Evolutionary conservation across 768 basidiomycete genomes (phyloP).

Genomic region (Termitomyces sp.): DNA sequence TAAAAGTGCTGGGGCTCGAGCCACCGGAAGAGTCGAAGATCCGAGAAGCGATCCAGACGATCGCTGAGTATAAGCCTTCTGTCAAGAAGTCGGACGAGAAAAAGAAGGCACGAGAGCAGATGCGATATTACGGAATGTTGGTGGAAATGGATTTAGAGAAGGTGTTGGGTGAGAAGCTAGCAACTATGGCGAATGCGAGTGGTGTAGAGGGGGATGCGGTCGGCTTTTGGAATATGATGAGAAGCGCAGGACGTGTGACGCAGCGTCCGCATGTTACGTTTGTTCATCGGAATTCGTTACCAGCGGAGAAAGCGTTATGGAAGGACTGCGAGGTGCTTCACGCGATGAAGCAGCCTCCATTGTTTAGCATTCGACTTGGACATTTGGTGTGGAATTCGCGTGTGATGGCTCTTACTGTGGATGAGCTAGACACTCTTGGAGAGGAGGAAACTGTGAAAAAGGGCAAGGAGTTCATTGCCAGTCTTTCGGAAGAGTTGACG

Average conservation of each 20-base stretch:
- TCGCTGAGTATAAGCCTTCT: slow-evolving; percentile 36
- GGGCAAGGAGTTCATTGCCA: slow-evolving; percentile 39
- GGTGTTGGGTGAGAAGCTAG: slow-evolving; percentile 43
- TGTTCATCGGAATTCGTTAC: slow-evolving; percentile 59
- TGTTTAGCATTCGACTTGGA: slow-evolving; percentile 60
- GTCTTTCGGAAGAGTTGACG: slow-evolving; percentile 44
- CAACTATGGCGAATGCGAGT: slow-evolving; percentile 16
- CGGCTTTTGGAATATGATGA: slow-evolving; percentile 51
- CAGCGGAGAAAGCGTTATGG: slow-evolving; percentile 35
- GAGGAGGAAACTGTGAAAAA: slow-evolving; percentile 27
- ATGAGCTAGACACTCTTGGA: slow-evolving; percentile 41
- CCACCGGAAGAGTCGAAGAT: slow-evolving; percentile 56
- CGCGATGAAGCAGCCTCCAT: slow-evolving; percentile 35
- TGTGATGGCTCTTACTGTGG: slow-evolving; percentile 79
- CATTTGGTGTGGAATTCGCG: slow-evolving; percentile 71
- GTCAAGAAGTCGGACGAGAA: slow-evolving; percentile 27
- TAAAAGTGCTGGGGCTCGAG: slow-evolving; percentile 49
- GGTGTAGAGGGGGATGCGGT: slow-evolving; percentile 25
- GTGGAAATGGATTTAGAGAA: slow-evolving; percentile 65
- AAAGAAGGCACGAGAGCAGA: slow-evolving; percentile 30
- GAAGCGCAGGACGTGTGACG: slow-evolving; percentile 43
- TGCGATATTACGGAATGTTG: slow-evolving; percentile 78
- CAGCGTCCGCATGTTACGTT: slow-evolving; percentile 82
- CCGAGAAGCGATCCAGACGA: slow-evolving; percentile 49
- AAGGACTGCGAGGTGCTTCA: slow-evolving; percentile 47